Evolutionary conservation across 768 basidiomycete species (phyloP).

Genomic region (Inosperma sp.): DNA sequence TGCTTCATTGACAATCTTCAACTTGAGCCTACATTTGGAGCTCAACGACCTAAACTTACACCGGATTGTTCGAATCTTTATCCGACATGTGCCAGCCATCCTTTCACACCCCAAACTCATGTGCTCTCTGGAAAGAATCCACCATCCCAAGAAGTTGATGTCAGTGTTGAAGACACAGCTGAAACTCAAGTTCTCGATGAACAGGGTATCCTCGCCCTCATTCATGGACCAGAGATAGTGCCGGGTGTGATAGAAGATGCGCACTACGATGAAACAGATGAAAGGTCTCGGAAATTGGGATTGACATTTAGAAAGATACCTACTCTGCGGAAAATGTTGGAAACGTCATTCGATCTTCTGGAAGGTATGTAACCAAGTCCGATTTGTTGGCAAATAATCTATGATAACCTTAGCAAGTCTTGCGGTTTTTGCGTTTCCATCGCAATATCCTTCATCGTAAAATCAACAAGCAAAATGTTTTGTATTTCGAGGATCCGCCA

Average conservation of each 20-base stretch:
- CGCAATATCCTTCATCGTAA: background rate
- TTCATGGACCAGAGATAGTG: background rate
- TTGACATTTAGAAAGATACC: background rate
- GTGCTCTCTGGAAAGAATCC: background rate
- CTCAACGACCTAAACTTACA: too few relatives aligned
- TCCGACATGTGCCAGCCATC: background rate
- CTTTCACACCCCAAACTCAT: background rate
- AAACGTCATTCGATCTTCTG: background rate
- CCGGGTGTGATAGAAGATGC: background rate
- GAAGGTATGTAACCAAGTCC: slow-evolving; percentile 1
- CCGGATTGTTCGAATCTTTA: background rate
- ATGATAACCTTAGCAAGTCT: background rate
- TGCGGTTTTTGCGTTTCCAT: slow-evolving; percentile 1
- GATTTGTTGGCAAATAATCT: background rate
- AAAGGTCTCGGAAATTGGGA: background rate
- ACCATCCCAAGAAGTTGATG: background rate
- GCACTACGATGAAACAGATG: background rate
- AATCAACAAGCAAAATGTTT: background rate
- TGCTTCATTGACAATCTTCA: too few relatives aligned
- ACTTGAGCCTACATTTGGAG: background rate
- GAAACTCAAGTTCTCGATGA: background rate
- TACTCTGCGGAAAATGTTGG: background rate
- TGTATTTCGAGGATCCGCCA: background rate
- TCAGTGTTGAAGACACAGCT: background rate
- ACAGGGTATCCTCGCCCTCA: background rate